Evolutionary conservation across 768 basidiomycete species (phyloP).

Genomic region (Tulasnella calospora): DNA sequence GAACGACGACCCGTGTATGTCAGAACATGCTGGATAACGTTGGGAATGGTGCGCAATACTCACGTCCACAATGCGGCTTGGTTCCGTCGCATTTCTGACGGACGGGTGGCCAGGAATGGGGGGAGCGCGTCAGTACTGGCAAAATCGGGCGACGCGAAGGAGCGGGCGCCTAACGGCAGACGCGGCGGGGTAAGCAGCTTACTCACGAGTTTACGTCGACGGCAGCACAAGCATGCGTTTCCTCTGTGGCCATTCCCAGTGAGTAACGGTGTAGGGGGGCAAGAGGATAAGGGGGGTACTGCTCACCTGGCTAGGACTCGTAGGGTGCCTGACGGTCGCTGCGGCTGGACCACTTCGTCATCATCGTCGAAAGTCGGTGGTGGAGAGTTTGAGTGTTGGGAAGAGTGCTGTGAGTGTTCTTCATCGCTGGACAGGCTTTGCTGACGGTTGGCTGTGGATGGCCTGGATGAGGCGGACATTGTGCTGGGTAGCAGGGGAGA

Average conservation of each 20-base stretch:
- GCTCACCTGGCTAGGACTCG: constrained; percentile 22
- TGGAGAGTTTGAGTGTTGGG: background rate
- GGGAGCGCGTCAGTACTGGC: background rate
- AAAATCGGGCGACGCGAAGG: background rate
- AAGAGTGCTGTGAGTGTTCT: background rate
- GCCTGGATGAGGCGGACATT: background rate
- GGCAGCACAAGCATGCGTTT: constrained; percentile 26
- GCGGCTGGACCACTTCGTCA: constrained; percentile 1
- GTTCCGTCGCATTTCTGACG: constrained; percentile 25
- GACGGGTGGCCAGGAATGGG: background rate
- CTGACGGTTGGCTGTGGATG: background rate
- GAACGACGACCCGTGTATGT: background rate
- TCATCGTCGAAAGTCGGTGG: background rate
- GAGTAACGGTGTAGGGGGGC: background rate
- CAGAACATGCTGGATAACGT: background rate
- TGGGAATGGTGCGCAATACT: background rate
- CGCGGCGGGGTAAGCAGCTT: background rate
- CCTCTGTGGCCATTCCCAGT: background rate
- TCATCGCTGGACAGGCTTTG: constrained; percentile 4
- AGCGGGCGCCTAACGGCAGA: background rate
- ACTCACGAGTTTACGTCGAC: constrained; percentile 23
- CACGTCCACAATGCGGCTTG: constrained; percentile 23
- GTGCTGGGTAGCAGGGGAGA: background rate
- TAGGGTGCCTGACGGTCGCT: constrained; percentile 13
- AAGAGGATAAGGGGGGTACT: background rate